Percentiles rank a stretch among this genome's conserved stretches.
Evolutionary conservation across 768 basidiomycete genomes (phyloP).

Genomic region (Paxillus ammoniavirescens): DNA sequence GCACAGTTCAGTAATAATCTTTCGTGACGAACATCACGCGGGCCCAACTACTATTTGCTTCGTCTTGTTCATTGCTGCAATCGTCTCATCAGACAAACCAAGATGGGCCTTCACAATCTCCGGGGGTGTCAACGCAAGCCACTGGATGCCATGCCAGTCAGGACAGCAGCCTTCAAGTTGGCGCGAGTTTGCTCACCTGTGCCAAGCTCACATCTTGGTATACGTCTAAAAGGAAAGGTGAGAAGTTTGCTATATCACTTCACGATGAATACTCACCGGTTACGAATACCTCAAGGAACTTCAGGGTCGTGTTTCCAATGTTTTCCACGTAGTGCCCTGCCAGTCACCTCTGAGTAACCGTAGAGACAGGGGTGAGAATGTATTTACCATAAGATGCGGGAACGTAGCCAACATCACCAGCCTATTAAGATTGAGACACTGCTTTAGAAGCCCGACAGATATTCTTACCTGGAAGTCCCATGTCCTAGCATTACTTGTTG

Average conservation of each 20-base stretch:
- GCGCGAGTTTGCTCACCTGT: constrained; percentile 35
- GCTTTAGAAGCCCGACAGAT: not conserved
- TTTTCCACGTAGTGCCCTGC: constrained; percentile 56
- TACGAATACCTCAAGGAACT: constrained; percentile 49
- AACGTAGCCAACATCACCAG: constrained; percentile 23
- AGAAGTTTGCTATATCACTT: not conserved
- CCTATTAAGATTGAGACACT: not conserved
- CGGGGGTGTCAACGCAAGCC: constrained; percentile 48
- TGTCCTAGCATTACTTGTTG: constrained; percentile 50
- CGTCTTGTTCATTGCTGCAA: constrained; percentile 36
- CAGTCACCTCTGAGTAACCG: not conserved
- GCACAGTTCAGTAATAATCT: no score
- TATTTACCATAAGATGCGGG: constrained; percentile 12
- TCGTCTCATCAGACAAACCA: constrained; percentile 37
- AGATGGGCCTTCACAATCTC: constrained; percentile 46
- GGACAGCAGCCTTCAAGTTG: not conserved
- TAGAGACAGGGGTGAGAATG: not conserved
- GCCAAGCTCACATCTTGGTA: constrained; percentile 41
- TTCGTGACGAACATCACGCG: not conserved
- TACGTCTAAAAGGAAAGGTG: constrained; percentile 8
- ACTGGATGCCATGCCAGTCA: constrained; percentile 19
- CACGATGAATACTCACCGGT: constrained; percentile 26
- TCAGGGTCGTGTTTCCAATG: constrained; percentile 47
- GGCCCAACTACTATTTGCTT: constrained; percentile 39
- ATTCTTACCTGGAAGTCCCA: constrained; percentile 52